Base-by-base conservation (phyloP, 169 alveolate genomes). In the Cryptosporidium ubiquitum region DNA sequence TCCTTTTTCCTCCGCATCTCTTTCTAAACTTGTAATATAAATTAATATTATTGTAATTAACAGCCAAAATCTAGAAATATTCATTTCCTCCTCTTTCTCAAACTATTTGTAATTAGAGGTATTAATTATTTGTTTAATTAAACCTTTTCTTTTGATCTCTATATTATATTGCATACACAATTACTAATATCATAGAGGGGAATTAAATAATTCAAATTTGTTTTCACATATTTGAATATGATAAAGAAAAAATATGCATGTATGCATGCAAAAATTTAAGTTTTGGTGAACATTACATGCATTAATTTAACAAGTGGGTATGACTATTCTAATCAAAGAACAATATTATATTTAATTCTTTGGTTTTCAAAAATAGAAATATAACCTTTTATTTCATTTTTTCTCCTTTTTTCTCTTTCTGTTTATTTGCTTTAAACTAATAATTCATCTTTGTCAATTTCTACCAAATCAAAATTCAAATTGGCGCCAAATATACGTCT, bases 71-170 rank as follows among this genome's bases (percentile, higher is more conserved):
- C 18, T 73, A 1, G 40, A 14, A 51, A 73, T 37, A 20, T 58
- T 73, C 85, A 73, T 73, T 23, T 70, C 39, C 58, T 26, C 31
- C 57, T 33, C 39, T 58, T 58, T 58, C 42, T 23, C n/a, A 3
- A 29, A 35, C 47, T 37, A 68, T 23, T n/a, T 37, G n/a, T 68
- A 40, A 29, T 37, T 4, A 26, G 29, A 18, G 49, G 49, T 70
- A 33, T 10, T 70, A 70, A 18, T 5, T 68, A 23, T 39, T 40
- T 12, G 33, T 55, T 42, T 42, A 42, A 26, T 20, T 20, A 55
- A 55, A 3, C 5, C 3, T 16, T 10, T 26, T 20, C 26, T 23
- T 26, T 55, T 55, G 66, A 55, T 55, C 37, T 55, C 29, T 55
- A 55, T 26, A 23, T 55, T 55, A 10, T 16, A 55, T n/a, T 55